These are phyloP conservation scores for Cantharellus anzutake DNA, from an alignment of 768 basidiomycete genomes.

Conservation along the genomic window DNA sequence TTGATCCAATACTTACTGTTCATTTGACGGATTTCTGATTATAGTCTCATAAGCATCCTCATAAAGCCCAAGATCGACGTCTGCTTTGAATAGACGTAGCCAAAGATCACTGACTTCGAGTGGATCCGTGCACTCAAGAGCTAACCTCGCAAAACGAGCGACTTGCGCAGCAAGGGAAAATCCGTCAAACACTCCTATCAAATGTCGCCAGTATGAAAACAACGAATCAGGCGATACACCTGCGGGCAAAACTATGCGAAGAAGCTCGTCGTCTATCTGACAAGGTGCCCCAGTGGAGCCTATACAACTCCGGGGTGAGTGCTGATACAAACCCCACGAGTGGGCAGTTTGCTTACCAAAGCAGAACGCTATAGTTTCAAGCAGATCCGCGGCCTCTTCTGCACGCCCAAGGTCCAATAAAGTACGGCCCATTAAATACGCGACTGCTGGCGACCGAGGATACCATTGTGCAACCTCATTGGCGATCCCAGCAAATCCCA, in stretches of 20 bases:
- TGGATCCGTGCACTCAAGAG: slow-evolving; percentile 46
- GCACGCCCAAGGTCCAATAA: slow-evolving; percentile 44
- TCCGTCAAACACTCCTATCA: slow-evolving; percentile 52
- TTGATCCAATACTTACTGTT: slow-evolving; percentile 38
- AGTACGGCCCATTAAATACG: slow-evolving; percentile 52
- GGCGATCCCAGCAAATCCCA: slow-evolving; percentile 43
- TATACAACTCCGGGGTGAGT: neutral
- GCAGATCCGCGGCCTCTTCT: slow-evolving; percentile 50
- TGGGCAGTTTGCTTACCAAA: slow-evolving; percentile 35
- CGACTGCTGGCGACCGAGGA: slow-evolving; percentile 55
- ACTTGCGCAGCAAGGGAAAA: slow-evolving; percentile 37
- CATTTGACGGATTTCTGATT: slow-evolving; percentile 52
- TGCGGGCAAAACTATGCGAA: neutral
- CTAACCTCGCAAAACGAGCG: slow-evolving; percentile 56
- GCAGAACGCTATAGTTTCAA: slow-evolving; percentile 56
- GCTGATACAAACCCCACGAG: neutral
- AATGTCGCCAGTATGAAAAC: slow-evolving; percentile 61
- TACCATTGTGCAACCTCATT: slow-evolving; percentile 56
- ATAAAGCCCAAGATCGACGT: slow-evolving; percentile 51
- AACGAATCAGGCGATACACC: slow-evolving; percentile 16
- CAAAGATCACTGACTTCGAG: slow-evolving; percentile 47
- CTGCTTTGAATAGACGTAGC: slow-evolving; percentile 58
- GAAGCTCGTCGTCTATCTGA: neutral
- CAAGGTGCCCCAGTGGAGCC: neutral
- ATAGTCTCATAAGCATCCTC: slow-evolving; percentile 78